Conservation (phyloP, 192 early-diverging fungal genomes). For the Diversispora eburnea region DNA sequence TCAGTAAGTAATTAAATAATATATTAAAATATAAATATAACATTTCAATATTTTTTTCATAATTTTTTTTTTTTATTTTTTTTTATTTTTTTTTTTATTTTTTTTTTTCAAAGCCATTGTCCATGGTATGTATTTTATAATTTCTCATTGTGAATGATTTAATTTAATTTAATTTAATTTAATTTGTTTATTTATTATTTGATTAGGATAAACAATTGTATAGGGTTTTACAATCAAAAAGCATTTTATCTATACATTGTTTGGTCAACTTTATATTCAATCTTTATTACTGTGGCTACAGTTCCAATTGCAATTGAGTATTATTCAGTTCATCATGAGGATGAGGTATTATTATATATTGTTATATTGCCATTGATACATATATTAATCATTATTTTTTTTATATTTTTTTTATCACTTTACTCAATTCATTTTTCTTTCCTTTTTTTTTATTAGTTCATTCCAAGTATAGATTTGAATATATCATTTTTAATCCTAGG, state of each 20-base stretch:
- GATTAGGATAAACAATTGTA: constrained; percentile 37
- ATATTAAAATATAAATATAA: no score
- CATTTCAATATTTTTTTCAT: neutral
- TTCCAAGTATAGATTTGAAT: constrained; percentile 36
- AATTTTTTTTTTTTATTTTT: neutral
- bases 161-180: no score
- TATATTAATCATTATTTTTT: neutral
- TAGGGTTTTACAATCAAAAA: constrained; percentile 42
- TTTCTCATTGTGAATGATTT: no score
- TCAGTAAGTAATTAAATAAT: no score
- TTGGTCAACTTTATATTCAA: constrained; percentile 39
- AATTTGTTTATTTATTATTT: no score
- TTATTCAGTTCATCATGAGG: neutral
- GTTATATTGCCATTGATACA: no score
- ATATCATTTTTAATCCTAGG: constrained; percentile 40
- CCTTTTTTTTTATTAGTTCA: constrained; percentile 24
- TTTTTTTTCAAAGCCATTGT: constrained; percentile 33
- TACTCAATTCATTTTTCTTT: neutral
- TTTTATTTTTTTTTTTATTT: no score
- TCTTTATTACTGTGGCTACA: constrained; percentile 32
- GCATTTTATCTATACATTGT: constrained; percentile 39
- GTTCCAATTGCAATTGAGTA: constrained; percentile 31
- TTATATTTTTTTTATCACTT: neutral
- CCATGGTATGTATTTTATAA: constrained; percentile 28
- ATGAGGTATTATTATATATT: constrained; percentile 4